Evolutionary conservation across 1,284 basidiomycete species (phyloP).

Genomic region (Puccinia brachypodii): DNA sequence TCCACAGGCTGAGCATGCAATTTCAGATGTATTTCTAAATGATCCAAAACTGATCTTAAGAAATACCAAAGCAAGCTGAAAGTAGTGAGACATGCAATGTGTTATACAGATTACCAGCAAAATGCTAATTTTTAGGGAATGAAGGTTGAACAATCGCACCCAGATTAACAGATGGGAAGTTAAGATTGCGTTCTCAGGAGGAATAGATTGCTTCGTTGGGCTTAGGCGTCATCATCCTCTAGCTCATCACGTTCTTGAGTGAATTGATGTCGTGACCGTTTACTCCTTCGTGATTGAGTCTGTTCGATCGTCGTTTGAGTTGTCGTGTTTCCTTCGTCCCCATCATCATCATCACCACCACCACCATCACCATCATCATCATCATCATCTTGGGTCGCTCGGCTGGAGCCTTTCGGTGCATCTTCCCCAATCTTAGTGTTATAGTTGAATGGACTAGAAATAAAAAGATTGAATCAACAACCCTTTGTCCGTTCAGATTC

Average conservation of each 20-base stretch:
- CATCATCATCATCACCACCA: constrained; percentile 1
- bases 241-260: not conserved
- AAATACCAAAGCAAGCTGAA: too few species aligned
- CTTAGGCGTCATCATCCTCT: not conserved
- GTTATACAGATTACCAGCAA: too few species aligned
- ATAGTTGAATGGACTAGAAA: constrained; percentile 17
- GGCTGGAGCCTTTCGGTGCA: not conserved
- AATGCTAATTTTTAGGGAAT: not conserved
- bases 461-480: not conserved
- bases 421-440: constrained; percentile 16
- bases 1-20: too few species aligned
- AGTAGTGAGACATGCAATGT: too few species aligned
- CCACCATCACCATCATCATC: too few species aligned
- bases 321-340: not conserved
- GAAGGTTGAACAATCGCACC: not conserved
- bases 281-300: not conserved
- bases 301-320: not conserved
- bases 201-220: not conserved
- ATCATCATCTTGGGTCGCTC: not conserved
- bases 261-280: not conserved
- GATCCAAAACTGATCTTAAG: too few species aligned
- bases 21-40: too few species aligned
- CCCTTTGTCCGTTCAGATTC: not conserved
- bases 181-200: not conserved
- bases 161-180: not conserved